Base-by-base conservation (phyloP, 2,329 filamentous ascomycete species). In the Fusarium fracticaudum region DNA sequence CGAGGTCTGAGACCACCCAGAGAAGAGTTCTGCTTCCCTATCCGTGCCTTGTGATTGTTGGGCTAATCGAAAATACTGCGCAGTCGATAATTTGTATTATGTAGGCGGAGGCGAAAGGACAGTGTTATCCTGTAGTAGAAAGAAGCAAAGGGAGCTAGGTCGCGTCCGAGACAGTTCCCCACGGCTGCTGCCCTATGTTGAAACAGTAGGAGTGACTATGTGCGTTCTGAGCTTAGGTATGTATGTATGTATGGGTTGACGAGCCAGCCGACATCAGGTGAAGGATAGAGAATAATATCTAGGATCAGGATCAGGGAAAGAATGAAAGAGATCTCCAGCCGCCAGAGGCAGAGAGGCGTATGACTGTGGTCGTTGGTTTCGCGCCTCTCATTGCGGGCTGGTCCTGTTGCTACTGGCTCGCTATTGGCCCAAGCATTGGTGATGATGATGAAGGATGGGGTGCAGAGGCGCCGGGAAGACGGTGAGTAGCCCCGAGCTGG, bases 381-480 rank as follows among this genome's bases (percentile, higher is more conserved):
- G 53, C 41, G 60, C 61, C 48, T 60, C 44, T 53, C 69, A 65
- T 76, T 74, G 62, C 45, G 35, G 54, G 69, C 69, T 60, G 69
- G 53, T 60, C 38, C 24, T 53, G 40, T 40, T 62, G 40, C 14
- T 44, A 41, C 20, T 51, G 66, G 69, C 64, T 54, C 61, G 55
- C 71, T 58, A 77, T 78, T 78, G 76, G 76, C 53, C 67, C 60
- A 50, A 67, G 55, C 65, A 66, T 58, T 61, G 41, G 54, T 43
- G 57, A 51, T 57, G 57, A 51, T 57, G 60, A 63, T 68, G 41
- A 33, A 72, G 59, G 31, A 60, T 55, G 60, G 50, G 33, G 15
- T 53, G 37, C 22, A 67, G 44, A n/a, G 33, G 55, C 41, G 50
- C 50, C 50, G 47, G 41, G 41, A 61, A 43, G 53, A 53, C 48